A percentile compares a stretch with the other conserved stretches of the same genome.
Evolutionary conservation across 176 grass and related monocot genomes (phyloP).

Genomic region (Ensete ventricosum): DNA sequence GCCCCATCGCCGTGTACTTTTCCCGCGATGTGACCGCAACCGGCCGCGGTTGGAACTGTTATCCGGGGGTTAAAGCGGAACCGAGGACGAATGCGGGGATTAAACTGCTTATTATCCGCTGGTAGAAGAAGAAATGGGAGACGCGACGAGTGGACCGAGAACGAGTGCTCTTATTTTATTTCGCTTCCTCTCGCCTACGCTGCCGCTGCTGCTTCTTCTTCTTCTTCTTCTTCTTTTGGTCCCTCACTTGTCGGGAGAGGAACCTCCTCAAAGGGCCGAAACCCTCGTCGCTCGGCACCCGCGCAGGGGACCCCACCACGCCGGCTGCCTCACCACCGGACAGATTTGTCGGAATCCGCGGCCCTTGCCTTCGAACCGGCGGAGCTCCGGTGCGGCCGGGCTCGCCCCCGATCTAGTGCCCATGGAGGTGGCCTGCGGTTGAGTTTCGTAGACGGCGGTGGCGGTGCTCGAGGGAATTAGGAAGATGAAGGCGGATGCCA

Average conservation of each 20-base stretch:
- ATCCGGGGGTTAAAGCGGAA: neutral
- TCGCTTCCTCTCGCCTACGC: neutral
- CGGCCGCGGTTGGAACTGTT: neutral
- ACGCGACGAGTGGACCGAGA: neutral
- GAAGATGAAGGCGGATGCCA: conserved; percentile 4
- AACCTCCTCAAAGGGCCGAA: conserved; percentile 5
- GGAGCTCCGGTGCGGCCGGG: too few relatives aligned
- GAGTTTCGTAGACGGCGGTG: neutral
- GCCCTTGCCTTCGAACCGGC: neutral
- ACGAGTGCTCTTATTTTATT: neutral
- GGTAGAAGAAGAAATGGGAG: neutral
- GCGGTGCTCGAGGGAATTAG: neutral
- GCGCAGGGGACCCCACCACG: neutral
- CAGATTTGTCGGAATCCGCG: neutral
- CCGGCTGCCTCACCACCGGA: neutral
- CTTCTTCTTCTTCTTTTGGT: neutral
- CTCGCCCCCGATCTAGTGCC: neutral
- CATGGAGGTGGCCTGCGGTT: neutral
- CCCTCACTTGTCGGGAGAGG: conserved; percentile 18
- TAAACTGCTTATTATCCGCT: neutral
- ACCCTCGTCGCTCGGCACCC: neutral
- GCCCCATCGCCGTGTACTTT: neutral
- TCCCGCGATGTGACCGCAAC: neutral
- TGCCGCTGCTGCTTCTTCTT: neutral
- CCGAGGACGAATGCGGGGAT: neutral